These are phyloP conservation scores for Porpolomopsis calyptriformis DNA, from an alignment of 768 basidiomycete genomes.

Conservation along the genomic window DNA sequence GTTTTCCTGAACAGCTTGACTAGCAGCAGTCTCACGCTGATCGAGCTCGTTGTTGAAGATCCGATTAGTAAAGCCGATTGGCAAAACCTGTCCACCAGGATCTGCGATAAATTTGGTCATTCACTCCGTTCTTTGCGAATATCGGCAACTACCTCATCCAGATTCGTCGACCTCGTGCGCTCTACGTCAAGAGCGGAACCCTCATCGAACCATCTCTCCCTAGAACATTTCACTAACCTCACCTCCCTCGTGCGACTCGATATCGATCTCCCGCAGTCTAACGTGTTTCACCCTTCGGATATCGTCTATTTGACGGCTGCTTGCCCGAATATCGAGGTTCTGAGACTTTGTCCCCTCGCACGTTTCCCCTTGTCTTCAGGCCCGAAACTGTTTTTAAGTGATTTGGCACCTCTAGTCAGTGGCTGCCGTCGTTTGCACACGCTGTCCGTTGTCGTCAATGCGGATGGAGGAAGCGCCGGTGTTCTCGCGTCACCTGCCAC, in stretches of 20 bases:
- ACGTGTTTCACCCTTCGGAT: slow-evolving; percentile 53
- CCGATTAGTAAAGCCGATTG: slow-evolving; percentile 67
- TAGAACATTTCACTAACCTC: slow-evolving; percentile 46
- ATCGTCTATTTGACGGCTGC: slow-evolving; percentile 45
- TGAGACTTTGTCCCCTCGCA: slow-evolving; percentile 57
- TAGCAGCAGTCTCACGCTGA: slow-evolving; percentile 48
- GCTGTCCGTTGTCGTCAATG: slow-evolving; percentile 55
- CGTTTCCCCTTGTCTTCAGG: slow-evolving; percentile 46
- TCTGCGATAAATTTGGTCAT: slow-evolving; percentile 51
- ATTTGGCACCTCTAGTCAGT: slow-evolving; percentile 46
- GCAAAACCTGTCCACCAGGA: slow-evolving; percentile 55
- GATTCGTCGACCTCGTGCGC: slow-evolving; percentile 73
- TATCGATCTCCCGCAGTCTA: slow-evolving; percentile 70
- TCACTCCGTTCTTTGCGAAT: slow-evolving; percentile 53
- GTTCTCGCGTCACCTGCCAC: slow-evolving; percentile 35
- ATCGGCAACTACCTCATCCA: slow-evolving; percentile 55
- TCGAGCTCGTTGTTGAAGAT: slow-evolving; percentile 73
- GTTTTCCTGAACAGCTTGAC: slow-evolving; percentile 64
- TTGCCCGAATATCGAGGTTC: slow-evolving; percentile 59
- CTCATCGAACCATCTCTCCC: slow-evolving; percentile 47
- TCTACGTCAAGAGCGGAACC: slow-evolving; percentile 60
- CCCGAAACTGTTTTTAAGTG: slow-evolving; percentile 51
- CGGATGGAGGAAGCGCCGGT: slow-evolving; percentile 33
- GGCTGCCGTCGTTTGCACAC: slow-evolving; percentile 55
- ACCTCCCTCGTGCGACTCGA: slow-evolving; percentile 52